phyloP scores from a whole-genome alignment of 2,329 filamentous ascomycete species.

The Alternaria sp. region DNA sequence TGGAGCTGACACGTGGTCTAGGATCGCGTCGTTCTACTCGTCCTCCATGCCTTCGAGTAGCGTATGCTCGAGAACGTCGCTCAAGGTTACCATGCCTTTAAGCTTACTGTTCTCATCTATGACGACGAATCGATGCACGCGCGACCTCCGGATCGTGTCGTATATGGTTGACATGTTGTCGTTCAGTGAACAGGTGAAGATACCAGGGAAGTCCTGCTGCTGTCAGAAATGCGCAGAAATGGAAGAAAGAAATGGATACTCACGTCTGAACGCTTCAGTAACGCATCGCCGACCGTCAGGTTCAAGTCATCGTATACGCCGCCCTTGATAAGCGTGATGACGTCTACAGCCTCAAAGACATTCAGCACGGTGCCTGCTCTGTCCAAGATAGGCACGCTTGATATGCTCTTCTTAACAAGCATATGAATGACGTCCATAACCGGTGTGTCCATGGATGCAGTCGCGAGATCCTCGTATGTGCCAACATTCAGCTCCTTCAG shows the following conservation, averaged over 20 bases:
- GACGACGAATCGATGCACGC: conserved; percentile 91
- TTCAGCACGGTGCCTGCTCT: conserved; percentile 80
- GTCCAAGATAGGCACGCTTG: conserved; percentile 92
- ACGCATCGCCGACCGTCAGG: conserved; percentile 84
- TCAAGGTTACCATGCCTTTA: conserved; percentile 89
- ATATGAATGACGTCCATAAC: conserved; percentile 95
- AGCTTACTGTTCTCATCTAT: conserved; percentile 89
- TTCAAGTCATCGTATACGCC: conserved; percentile 91
- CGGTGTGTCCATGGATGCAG: conserved; percentile 85
- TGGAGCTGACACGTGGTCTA: conserved; percentile 8
- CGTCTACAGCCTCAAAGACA: conserved; percentile 96
- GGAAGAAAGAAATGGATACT: conserved; percentile 26
- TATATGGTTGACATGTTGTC: conserved; percentile 96
- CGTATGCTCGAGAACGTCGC: conserved; percentile 95
- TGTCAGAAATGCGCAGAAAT: conserved; percentile 23
- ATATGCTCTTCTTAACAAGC: conserved; percentile 93
- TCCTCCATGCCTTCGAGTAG: conserved; percentile 77
- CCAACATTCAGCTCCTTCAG: conserved; percentile 85
- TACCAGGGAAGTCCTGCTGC: conserved; percentile 87
- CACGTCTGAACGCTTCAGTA: conserved; percentile 83
- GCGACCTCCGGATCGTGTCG: conserved; percentile 92
- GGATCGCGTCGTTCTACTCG: conserved; percentile 27
- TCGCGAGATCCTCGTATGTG: conserved; percentile 81
- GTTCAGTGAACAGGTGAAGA: conserved; percentile 92
- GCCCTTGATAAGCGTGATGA: conserved; percentile 94